Evolutionary conservation across 176 grass and related monocot genomes (phyloP).

Genomic region (Triticum aestivum): DNA sequence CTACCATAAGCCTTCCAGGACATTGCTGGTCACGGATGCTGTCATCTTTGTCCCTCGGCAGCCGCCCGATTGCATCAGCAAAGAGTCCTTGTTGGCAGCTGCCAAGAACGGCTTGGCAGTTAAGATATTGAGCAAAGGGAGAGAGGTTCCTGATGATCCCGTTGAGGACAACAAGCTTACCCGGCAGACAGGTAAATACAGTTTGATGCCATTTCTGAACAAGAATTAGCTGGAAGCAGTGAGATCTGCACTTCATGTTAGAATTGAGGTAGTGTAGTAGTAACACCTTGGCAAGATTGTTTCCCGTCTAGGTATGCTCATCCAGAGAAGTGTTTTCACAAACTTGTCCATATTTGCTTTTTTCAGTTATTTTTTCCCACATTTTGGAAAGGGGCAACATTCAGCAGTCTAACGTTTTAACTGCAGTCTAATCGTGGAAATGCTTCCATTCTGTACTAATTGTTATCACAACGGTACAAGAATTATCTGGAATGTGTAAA

Average conservation of each 20-base stretch:
- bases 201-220: background rate
- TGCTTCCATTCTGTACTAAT: background rate
- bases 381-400: background rate
- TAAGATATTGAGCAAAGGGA: slow-evolving; percentile 94
- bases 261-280: background rate
- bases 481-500: background rate
- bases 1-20: slow-evolving; percentile 79
- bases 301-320: background rate
- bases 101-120: slow-evolving; percentile 93
- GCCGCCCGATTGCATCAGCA: slow-evolving; percentile 86
- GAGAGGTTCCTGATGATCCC: slow-evolving; percentile 77
- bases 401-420: background rate
- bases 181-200: slow-evolving; percentile 63
- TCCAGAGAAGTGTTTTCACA: background rate
- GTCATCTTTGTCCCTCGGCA: slow-evolving; percentile 86
- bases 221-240: background rate
- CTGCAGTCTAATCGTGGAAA: background rate
- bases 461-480: background rate
- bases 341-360: background rate
- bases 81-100: slow-evolving; percentile 76
- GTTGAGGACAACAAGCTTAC: slow-evolving; percentile 73
- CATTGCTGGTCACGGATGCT: slow-evolving; percentile 83
- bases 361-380: background rate
- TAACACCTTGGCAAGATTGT: background rate
- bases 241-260: background rate